Conservation (phyloP, 2,329 filamentous ascomycete species). For the Aspergillus ochraceus region DNA sequence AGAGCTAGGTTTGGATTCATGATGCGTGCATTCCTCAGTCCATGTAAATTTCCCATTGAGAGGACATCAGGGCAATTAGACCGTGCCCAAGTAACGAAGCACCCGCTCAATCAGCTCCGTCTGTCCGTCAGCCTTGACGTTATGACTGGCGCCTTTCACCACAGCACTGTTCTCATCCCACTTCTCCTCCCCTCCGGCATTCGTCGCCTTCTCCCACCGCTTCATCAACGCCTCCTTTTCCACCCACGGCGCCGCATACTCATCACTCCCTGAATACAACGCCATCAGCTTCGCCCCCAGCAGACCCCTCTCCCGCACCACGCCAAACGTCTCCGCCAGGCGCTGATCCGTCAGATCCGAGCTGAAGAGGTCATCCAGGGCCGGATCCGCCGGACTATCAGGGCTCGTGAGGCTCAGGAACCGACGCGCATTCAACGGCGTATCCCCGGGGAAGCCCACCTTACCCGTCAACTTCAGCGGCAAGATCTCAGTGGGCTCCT, state of each 20-base stretch:
- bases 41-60: neutral
- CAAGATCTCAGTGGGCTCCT: conserved; percentile 27
- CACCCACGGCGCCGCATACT: conserved; percentile 45
- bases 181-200: conserved; percentile 36
- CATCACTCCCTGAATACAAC: conserved; percentile 49
- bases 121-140: conserved; percentile 51
- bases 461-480: conserved; percentile 34
- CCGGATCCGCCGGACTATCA: conserved; percentile 55
- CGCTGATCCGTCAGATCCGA: conserved; percentile 65
- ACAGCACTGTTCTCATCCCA: conserved; percentile 54
- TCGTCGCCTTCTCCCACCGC: conserved; percentile 45
- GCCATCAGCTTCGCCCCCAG: conserved; percentile 43
- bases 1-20: neutral
- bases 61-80: conserved; percentile 10
- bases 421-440: conserved; percentile 56
- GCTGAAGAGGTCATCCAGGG: conserved; percentile 88
- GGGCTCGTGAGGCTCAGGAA: conserved; percentile 59
- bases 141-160: conserved; percentile 51
- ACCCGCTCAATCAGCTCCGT: conserved; percentile 40
- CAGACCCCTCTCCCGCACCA: conserved; percentile 37
- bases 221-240: conserved; percentile 46
- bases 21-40: neutral
- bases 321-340: conserved; percentile 65
- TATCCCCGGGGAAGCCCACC: conserved; percentile 32
- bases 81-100: conserved; percentile 31